Evolutionary conservation across 2,329 filamentous ascomycete genomes (phyloP).

Genomic region (Elsinoe batatas): DNA sequence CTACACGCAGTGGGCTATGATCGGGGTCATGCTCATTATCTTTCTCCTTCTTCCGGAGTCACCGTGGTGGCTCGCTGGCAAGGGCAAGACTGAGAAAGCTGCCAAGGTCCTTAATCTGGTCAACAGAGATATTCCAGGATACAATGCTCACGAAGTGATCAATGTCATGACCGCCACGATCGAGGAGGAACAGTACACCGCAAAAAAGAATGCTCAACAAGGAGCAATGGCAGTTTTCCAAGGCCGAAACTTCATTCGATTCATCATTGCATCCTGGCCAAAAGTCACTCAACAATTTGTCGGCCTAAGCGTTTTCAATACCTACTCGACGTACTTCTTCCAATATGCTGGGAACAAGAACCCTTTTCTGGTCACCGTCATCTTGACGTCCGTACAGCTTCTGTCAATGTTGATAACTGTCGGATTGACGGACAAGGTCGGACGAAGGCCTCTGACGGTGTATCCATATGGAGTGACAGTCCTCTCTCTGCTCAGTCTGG

Average conservation of each 20-base stretch:
- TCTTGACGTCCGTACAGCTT: constrained; percentile 34
- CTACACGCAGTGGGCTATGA: constrained; percentile 39
- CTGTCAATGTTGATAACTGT: constrained; percentile 34
- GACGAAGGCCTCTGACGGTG: constrained; percentile 25
- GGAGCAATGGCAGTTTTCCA: constrained; percentile 29
- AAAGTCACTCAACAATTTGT: constrained; percentile 34
- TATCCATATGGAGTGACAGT: constrained; percentile 33
- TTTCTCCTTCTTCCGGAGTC: constrained; percentile 33
- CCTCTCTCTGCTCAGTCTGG: constrained; percentile 27
- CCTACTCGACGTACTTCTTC: constrained; percentile 33
- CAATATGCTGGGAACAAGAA: constrained; percentile 34
- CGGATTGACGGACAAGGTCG: constrained; percentile 25
- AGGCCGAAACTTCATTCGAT: constrained; percentile 30
- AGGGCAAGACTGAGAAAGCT: constrained; percentile 20
- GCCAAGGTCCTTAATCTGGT: constrained; percentile 22
- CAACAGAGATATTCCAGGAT: constrained; percentile 26
- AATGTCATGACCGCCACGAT: constrained; percentile 30
- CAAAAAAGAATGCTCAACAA: constrained; percentile 20
- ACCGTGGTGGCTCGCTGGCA: constrained; percentile 26
- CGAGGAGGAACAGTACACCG: constrained; percentile 25
- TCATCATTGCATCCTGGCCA: constrained; percentile 32
- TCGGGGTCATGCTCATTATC: constrained; percentile 33
- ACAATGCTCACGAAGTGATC: constrained; percentile 27
- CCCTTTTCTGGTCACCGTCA: constrained; percentile 35
- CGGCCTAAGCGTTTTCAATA: constrained; percentile 32